Evolutionary conservation across 179 eudicot species (phyloP), one percentile per base, ranked within the genome.

Genomic region (Silene coronaria): DNA sequence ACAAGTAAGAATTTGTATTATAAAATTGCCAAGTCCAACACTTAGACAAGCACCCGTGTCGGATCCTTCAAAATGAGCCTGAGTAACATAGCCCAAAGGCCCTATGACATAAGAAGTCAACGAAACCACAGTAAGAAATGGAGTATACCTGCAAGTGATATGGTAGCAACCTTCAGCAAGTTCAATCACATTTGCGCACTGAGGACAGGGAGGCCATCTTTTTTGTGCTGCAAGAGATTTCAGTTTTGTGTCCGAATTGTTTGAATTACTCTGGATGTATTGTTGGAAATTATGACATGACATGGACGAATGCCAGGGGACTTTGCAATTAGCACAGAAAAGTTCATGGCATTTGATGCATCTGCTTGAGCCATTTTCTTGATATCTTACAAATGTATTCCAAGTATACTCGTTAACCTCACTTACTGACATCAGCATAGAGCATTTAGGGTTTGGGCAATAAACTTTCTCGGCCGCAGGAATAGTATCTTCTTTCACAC

Each of bases 111-210:
- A 17, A 71, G 46, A 27, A 28, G 42, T 27, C 16, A 45, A 11
- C n/a, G n/a, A 16, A 53, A 51, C 9, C 28, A 24, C 17, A 6
- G 65, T 3, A 17, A 19, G 34, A 17, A 57, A 53, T 21, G 28
- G 60, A 21, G n/a, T 85, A 90, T 85, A 90, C 95, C 89, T 88
- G 95, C 95, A 90, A 48, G 79, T 79, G 22, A 90, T 90, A 75
- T 88, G 95, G 84, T 87, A 82, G 86, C 91, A 90, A 70, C 96
- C 96, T 22, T 76, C 77, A 67, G 80, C 87, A 71, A 90, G 92
- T 76, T 89, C 91, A 78, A 90, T 83, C 87, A 90, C 85, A 74
- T 84, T 84, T 64, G 61, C 83, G 83, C 96, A 90, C 80, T 82
- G 84, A n/a, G 72, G 69, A 69, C 96, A 90, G 63, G 85, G 87